These are phyloP conservation scores for Zizania palustris DNA, from an alignment of 202 grass and related monocot genomes.

Conservation along the genomic window DNA sequence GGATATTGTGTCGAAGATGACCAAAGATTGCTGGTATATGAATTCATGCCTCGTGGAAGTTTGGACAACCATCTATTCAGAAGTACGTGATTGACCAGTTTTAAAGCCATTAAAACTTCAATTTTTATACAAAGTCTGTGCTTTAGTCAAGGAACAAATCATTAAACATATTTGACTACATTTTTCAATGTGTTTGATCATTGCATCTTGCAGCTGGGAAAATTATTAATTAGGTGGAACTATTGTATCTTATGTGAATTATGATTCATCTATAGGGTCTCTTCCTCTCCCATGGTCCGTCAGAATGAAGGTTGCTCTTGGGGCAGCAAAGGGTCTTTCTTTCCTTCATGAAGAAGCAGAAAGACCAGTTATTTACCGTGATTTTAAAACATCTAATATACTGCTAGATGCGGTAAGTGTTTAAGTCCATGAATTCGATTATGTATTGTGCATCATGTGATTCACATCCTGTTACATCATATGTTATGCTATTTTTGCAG, in stretches of 20 bases:
- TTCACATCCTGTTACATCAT: conserved; percentile 29
- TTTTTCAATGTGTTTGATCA: not conserved
- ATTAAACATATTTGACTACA: conserved; percentile 12
- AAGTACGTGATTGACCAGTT: conserved; percentile 55
- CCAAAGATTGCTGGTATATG: conserved; percentile 85
- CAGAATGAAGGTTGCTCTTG: conserved; percentile 86
- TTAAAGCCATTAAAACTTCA: conserved; percentile 9
- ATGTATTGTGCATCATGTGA: conserved; percentile 25
- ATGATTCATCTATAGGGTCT: conserved; percentile 50
- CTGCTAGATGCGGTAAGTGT: conserved; percentile 62
- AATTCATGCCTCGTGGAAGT: conserved; percentile 87
- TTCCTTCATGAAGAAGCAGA: conserved; percentile 88
- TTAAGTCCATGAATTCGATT: conserved; percentile 8
- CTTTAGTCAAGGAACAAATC: conserved; percentile 20
- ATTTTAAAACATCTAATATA: conserved; percentile 91
- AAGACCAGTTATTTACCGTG: conserved; percentile 88
- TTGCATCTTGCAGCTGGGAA: conserved; percentile 5
- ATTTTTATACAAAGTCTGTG: not conserved
- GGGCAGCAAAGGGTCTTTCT: conserved; percentile 76
- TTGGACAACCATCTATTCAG: conserved; percentile 88
- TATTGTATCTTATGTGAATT: conserved; percentile 18
- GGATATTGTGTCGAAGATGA: conserved; percentile 89
- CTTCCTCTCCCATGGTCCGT: conserved; percentile 79
- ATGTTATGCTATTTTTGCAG: conserved; percentile 55
- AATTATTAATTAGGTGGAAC: conserved; percentile 5